phyloP scores from a whole-genome alignment of 441 rosid genomes.

The Gossypium schwendimanii region DNA sequence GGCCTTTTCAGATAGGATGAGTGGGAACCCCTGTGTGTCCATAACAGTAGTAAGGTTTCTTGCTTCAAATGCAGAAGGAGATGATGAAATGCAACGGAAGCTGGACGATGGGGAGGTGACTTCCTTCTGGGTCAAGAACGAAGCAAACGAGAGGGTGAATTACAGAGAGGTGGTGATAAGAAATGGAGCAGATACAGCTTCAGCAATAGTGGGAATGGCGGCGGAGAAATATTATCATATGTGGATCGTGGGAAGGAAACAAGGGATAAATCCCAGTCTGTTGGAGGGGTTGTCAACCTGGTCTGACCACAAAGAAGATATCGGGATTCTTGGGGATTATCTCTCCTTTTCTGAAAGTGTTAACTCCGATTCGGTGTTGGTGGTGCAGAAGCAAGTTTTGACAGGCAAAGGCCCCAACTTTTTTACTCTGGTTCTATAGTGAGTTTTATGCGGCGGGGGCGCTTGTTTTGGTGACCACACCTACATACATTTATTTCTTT shows the following conservation, averaged over 20 bases:
- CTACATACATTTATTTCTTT: too few species aligned
- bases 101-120: conserved; percentile 70
- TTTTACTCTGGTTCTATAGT: not conserved
- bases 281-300: conserved; percentile 54
- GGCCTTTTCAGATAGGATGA: conserved; percentile 51
- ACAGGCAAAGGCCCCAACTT: conserved; percentile 20
- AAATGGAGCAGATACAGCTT: conserved; percentile 56
- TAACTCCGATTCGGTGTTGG: conserved; percentile 50
- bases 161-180: conserved; percentile 60
- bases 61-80: conserved; percentile 41
- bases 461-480: not conserved
- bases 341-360: conserved; percentile 43
- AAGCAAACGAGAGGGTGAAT: conserved; percentile 34
- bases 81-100: conserved; percentile 59
- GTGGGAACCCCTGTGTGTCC: conserved; percentile 28
- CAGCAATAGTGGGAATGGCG: conserved; percentile 51
- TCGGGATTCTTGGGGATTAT: conserved; percentile 68
- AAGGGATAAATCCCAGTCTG: conserved; percentile 53
- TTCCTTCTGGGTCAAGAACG: conserved; percentile 74
- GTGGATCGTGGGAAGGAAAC: conserved; percentile 71
- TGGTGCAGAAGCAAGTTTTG: conserved; percentile 65
- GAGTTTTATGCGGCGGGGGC: not conserved
- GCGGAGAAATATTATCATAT: conserved; percentile 35
- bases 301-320: conserved; percentile 44
- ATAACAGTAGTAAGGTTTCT: conserved; percentile 50